Conservation (phyloP, 169 alveolate species). For the Eimeria maxima region DNA sequence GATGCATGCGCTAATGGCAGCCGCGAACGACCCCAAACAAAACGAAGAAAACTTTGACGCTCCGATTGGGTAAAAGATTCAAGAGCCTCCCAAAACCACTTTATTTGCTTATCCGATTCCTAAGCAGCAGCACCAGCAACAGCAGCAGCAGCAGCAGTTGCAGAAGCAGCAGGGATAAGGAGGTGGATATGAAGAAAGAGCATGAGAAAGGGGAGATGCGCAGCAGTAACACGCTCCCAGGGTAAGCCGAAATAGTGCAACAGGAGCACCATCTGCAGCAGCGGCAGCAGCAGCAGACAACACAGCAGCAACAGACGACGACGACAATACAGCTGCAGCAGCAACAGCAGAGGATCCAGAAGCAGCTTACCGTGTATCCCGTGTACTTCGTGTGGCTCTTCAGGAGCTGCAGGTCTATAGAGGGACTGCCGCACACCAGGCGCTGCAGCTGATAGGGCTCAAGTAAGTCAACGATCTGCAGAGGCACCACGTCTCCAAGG, state of each 20-base stretch:
- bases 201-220: not conserved
- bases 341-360: not conserved
- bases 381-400: slow-evolving; percentile 92
- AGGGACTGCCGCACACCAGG: slow-evolving; percentile 93
- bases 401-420: slow-evolving; percentile 91
- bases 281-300: not conserved
- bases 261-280: not conserved
- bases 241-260: not conserved
- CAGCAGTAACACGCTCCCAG: not conserved
- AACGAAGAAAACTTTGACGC: slow-evolving; percentile 92
- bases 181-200: too few species aligned
- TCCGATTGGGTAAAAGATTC: slow-evolving; percentile 90
- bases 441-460: slow-evolving; percentile 88
- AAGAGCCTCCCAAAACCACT: slow-evolving; percentile 94
- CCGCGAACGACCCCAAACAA: slow-evolving; percentile 96
- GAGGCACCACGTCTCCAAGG: slow-evolving; percentile 87
- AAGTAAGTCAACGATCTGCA: slow-evolving; percentile 85
- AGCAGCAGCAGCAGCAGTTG: too few species aligned
- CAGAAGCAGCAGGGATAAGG: too few species aligned
- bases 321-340: not conserved
- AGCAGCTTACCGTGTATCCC: slow-evolving; percentile 87
- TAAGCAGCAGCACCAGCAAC: too few species aligned
- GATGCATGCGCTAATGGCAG: slow-evolving; percentile 88
- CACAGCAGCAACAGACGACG: too few species aligned
- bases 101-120: slow-evolving; percentile 84